A percentile compares a stretch with the other conserved stretches of the same genome.
Evolutionary conservation across 257 asterid species (phyloP).

Genomic region (Anisodus tanguticus): DNA sequence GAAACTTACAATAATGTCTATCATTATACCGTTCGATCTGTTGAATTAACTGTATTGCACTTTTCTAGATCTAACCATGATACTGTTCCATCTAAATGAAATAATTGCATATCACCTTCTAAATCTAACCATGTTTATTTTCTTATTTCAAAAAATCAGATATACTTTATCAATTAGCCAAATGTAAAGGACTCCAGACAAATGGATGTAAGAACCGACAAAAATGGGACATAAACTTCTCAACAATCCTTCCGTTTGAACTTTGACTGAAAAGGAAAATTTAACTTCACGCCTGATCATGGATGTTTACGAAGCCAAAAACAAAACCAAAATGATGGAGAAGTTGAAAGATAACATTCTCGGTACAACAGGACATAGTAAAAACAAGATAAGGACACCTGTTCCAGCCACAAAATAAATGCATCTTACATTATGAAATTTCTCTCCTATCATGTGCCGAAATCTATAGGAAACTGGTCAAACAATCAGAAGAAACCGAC

Average conservation of each 20-base stretch:
- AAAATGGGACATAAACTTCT: neutral
- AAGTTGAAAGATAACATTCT: neutral
- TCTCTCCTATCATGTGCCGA: neutral
- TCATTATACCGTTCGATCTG: neutral
- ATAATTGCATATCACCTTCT: neutral
- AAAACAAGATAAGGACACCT: neutral
- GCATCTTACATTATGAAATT: neutral
- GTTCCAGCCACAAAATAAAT: neutral
- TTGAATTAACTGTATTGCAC: neutral
- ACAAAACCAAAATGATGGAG: neutral
- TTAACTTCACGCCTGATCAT: neutral
- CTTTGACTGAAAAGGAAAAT: neutral
- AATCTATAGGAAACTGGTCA: neutral
- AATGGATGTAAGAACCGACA: neutral
- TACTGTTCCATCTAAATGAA: neutral
- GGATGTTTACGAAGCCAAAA: neutral
- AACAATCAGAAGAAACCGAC: conserved; percentile 19
- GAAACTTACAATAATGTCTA: neutral
- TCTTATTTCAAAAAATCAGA: neutral
- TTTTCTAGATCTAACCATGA: neutral
- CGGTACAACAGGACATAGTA: neutral
- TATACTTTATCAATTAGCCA: neutral
- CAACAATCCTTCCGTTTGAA: neutral
- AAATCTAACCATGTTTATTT: neutral
- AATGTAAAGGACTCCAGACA: neutral